Evolutionary conservation across 108 stramenopile genomes (phyloP).

Genomic region (Pseudonitzschia delicatissima): DNA sequence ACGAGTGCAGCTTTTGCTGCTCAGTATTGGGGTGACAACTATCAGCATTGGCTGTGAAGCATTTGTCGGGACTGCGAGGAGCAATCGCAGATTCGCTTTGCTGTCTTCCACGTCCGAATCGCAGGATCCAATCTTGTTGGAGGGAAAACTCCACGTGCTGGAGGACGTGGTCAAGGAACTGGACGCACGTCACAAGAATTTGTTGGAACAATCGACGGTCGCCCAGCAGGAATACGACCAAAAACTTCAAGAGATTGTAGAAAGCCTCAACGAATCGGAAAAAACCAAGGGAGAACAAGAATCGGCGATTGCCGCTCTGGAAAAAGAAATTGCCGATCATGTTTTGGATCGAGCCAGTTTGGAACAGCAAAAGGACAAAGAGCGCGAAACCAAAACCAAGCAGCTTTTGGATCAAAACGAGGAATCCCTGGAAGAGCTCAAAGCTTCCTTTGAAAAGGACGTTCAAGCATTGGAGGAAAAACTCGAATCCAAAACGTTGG

Average conservation of each 20-base stretch:
- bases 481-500: background rate
- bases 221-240: background rate
- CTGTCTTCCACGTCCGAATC: background rate
- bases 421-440: background rate
- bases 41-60: too few species aligned
- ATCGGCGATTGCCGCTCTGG: background rate
- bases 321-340: background rate
- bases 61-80: too few species aligned
- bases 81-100: background rate
- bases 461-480: background rate
- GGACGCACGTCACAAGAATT: conserved; percentile 9
- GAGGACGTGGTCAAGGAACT: conserved; percentile 17
- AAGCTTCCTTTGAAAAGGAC: background rate
- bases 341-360: background rate
- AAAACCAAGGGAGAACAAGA: background rate
- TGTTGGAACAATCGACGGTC: background rate
- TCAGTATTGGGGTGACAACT: too few species aligned
- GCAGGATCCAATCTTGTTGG: background rate
- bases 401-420: background rate
- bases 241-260: background rate
- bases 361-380: background rate
- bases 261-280: background rate
- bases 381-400: background rate
- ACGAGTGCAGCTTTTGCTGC: too few species aligned
- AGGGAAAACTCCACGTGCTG: conserved; percentile 6